Conservation (phyloP, 2,329 filamentous ascomycete genomes). For the Penicillium janthinellum region DNA sequence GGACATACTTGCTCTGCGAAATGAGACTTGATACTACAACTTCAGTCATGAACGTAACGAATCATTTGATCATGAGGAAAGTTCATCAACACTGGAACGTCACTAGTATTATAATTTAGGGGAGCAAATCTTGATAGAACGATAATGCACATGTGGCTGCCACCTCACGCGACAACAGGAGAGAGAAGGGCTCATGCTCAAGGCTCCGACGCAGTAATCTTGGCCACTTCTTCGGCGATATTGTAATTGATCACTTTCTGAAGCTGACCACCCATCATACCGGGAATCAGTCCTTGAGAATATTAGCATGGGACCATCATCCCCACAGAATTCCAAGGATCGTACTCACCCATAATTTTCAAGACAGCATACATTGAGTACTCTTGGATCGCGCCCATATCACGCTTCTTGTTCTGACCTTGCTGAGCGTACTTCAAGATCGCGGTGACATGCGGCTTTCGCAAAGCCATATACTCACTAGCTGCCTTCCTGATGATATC, state of each 20-base stretch:
- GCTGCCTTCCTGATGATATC: constrained; percentile 31
- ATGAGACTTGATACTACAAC: constrained; percentile 9
- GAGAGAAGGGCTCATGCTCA: not conserved
- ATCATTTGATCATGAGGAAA: not conserved
- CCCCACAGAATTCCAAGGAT: not conserved
- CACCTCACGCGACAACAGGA: not conserved
- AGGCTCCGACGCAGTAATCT: not conserved
- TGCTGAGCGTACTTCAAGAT: constrained; percentile 37
- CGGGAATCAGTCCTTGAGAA: constrained; percentile 27
- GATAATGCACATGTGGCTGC: not conserved
- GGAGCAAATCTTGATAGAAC: not conserved
- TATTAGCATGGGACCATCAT: constrained; percentile 1
- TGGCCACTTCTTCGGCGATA: constrained; percentile 17
- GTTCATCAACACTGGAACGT: not conserved
- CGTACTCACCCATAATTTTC: constrained; percentile 38
- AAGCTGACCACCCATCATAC: constrained; percentile 15
- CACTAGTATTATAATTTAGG: not conserved
- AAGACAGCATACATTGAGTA: constrained; percentile 42
- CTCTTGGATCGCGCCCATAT: constrained; percentile 39
- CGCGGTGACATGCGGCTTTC: constrained; percentile 37
- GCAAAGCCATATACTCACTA: constrained; percentile 36
- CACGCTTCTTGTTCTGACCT: constrained; percentile 39
- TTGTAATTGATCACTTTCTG: constrained; percentile 18
- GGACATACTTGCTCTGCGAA: constrained; percentile 58
- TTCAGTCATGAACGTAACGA: not conserved